Conservation (phyloP, 225 moss, liverwort and hornwort species). For the Pseudisothecium myosuroides region DNA sequence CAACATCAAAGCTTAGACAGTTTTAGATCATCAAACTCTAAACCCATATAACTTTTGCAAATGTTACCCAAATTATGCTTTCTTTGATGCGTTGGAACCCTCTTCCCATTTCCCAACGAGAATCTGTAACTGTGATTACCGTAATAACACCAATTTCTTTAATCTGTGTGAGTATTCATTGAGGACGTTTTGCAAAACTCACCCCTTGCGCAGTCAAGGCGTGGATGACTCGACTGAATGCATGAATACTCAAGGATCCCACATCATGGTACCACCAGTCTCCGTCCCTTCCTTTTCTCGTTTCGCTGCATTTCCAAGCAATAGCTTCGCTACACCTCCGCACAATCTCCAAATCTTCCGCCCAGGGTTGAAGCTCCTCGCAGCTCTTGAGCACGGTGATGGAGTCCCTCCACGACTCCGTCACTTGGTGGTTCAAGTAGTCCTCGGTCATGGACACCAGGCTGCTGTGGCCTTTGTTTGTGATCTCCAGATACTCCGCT, state of each 20-base stretch:
- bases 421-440: conserved; percentile 4
- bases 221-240: conserved; percentile 14
- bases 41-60: background rate
- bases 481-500: conserved; percentile 31
- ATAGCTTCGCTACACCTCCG: conserved; percentile 20
- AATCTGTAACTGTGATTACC: background rate
- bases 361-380: conserved; percentile 20
- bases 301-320: conserved; percentile 16
- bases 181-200: background rate
- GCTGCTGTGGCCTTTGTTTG: background rate
- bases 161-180: background rate
- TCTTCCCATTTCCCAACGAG: background rate
- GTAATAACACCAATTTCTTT: background rate
- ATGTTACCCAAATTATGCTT: background rate
- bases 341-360: conserved; percentile 32
- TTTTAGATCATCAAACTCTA: no score
- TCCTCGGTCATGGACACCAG: conserved; percentile 10
- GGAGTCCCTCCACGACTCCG: conserved; percentile 13
- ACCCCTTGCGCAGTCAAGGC: conserved; percentile 12
- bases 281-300: background rate
- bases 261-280: conserved; percentile 44
- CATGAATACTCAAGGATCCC: conserved; percentile 7
- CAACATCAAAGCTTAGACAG: background rate
- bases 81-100: background rate
- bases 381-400: conserved; percentile 27